Conservation (phyloP, 345 rosid genomes). For the Moricandia moricandioides region DNA sequence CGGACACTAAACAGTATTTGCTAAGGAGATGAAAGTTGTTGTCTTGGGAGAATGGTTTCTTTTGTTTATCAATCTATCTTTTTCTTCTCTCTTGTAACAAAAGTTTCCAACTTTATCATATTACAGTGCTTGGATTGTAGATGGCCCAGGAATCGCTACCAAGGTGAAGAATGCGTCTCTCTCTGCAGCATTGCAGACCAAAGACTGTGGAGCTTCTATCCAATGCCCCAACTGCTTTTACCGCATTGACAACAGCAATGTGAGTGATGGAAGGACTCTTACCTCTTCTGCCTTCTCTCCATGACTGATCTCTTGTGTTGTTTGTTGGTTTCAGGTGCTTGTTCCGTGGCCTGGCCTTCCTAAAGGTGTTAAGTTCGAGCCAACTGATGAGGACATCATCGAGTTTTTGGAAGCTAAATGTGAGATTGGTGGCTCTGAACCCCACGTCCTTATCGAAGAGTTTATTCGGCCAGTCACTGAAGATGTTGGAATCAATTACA, state of each 20-base stretch:
- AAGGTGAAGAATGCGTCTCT: slow-evolving; percentile 63
- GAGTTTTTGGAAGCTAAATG: slow-evolving; percentile 79
- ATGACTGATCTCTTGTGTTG: neutral
- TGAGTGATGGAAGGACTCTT: slow-evolving; percentile 33
- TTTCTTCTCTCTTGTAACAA: neutral
- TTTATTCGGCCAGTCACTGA: slow-evolving; percentile 62
- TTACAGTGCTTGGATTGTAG: slow-evolving; percentile 83
- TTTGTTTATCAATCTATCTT: neutral
- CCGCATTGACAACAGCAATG: slow-evolving; percentile 76
- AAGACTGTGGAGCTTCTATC: slow-evolving; percentile 62
- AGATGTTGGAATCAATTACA: slow-evolving; percentile 75
- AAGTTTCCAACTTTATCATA: neutral
- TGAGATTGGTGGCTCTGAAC: slow-evolving; percentile 50
- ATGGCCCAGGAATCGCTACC: slow-evolving; percentile 62
- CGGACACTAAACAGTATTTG: neutral
- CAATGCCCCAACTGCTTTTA: slow-evolving; percentile 76
- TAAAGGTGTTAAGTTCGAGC: slow-evolving; percentile 93
- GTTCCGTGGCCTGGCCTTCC: slow-evolving; percentile 89
- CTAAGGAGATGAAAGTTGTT: neutral
- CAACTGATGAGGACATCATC: slow-evolving; percentile 69
- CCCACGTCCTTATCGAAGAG: slow-evolving; percentile 62
- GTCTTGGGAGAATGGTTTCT: neutral
- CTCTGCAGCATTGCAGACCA: slow-evolving; percentile 50
- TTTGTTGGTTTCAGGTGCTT: slow-evolving; percentile 44
- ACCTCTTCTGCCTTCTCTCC: neutral